phyloP scores from a whole-genome alignment of 1,284 basidiomycete genomes.

The Omphalotus olearius region DNA sequence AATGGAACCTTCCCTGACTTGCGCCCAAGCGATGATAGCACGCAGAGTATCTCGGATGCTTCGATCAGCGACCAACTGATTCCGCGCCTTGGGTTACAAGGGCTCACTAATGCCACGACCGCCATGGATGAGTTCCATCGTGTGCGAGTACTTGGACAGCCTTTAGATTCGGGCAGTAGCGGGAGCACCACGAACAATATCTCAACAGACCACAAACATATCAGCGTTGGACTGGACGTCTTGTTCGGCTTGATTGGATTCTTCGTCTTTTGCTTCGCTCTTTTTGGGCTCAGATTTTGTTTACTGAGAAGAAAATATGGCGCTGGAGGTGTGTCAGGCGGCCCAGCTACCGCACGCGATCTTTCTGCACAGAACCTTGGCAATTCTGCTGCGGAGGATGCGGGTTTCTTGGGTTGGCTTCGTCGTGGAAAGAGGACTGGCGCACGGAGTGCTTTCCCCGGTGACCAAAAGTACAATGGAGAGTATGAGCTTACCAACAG shows the following conservation, averaged over 20 bases:
- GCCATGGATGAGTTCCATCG: conserved; percentile 63
- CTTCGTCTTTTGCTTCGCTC: conserved; percentile 44
- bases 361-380: background rate
- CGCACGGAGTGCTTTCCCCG: background rate
- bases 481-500: conserved; percentile 17
- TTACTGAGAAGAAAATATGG: conserved; percentile 34
- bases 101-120: conserved; percentile 51
- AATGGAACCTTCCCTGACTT: conserved; percentile 39
- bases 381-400: conserved; percentile 5
- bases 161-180: conserved; percentile 29
- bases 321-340: conserved; percentile 3
- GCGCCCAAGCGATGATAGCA: conserved; percentile 1
- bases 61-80: conserved; percentile 21
- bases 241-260: conserved; percentile 54
- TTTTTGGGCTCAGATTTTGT: conserved; percentile 54
- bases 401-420: conserved; percentile 11
- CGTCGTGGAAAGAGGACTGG: conserved; percentile 1
- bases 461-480: conserved; percentile 10
- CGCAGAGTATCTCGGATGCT: conserved; percentile 3
- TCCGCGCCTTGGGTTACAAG: conserved; percentile 54
- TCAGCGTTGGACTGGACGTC: conserved; percentile 50
- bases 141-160: conserved; percentile 59
- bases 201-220: conserved; percentile 34
- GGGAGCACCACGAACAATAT: conserved; percentile 2
- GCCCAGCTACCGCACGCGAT: conserved; percentile 10